phyloP scores from a whole-genome alignment of 202 grass and related monocot species.

The Carex sylvatica region DNA sequence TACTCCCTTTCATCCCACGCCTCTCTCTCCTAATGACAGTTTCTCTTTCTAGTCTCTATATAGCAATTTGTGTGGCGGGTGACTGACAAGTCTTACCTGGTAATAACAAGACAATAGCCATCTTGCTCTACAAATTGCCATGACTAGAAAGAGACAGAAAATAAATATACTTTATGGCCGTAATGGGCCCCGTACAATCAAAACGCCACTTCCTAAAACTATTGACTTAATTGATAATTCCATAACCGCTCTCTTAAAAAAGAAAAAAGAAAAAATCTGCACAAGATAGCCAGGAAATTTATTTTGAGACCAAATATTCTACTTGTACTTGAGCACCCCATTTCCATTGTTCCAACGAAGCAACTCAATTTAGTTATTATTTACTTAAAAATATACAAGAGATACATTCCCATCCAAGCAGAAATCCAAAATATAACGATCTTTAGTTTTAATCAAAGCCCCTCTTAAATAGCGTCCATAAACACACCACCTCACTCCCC shows the following conservation, averaged over 20 bases:
- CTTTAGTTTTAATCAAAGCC: neutral
- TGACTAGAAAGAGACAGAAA: neutral
- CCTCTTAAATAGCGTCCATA: conserved; percentile 37
- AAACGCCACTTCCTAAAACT: conserved; percentile 7
- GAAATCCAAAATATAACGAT: neutral
- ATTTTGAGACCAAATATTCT: conserved; percentile 2
- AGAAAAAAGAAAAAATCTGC: neutral
- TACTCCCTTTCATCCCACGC: conserved; percentile 38
- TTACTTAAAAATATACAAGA: neutral
- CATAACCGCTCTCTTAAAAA: neutral
- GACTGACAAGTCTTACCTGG: neutral
- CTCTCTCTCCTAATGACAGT: neutral
- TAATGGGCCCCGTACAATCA: conserved; percentile 19
- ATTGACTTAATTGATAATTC: neutral
- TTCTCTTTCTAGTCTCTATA: neutral
- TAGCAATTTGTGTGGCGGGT: neutral
- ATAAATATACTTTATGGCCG: neutral
- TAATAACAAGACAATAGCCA: neutral
- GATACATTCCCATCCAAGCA: neutral
- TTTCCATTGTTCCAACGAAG: neutral
- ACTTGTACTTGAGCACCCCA: conserved; percentile 4
- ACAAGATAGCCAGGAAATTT: neutral
- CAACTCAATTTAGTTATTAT: conserved; percentile 14
- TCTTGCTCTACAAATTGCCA: neutral
- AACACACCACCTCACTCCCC: conserved; percentile 22